These are phyloP conservation scores for Aspergillus texensis DNA, from an alignment of 2,329 filamentous ascomycete species.

Conservation along the genomic window DNA sequence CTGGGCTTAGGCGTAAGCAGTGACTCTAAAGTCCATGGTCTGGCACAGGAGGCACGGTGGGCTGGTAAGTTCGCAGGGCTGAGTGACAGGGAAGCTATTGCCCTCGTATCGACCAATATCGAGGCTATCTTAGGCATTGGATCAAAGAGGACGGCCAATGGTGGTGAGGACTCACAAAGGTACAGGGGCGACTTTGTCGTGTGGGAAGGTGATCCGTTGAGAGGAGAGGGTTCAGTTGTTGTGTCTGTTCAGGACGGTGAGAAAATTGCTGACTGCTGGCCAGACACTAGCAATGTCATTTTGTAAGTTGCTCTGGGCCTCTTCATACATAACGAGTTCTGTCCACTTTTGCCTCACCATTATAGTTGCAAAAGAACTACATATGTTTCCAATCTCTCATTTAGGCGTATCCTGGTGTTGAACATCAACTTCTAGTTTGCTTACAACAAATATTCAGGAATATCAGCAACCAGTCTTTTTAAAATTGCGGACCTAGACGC, in stretches of 20 bases:
- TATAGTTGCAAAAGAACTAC: too few species aligned
- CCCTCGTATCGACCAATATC: conserved; percentile 11
- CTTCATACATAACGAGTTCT: accelerated
- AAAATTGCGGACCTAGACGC: too few species aligned
- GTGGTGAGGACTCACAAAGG: background rate
- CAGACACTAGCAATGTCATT: background rate
- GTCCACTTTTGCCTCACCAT: too few species aligned
- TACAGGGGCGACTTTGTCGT: conserved; percentile 10
- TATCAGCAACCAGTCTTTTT: too few species aligned
- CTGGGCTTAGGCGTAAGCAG: conserved; percentile 42
- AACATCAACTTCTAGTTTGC: too few species aligned
- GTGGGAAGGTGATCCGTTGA: conserved; percentile 16
- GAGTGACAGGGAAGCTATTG: conserved; percentile 7
- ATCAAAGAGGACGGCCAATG: background rate
- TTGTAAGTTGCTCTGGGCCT: background rate
- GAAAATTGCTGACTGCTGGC: background rate
- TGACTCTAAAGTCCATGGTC: conserved; percentile 7
- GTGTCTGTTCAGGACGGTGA: background rate
- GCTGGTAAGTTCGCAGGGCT: conserved; percentile 10
- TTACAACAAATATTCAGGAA: too few species aligned
- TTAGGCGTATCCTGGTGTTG: too few species aligned
- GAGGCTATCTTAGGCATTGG: background rate
- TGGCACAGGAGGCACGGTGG: conserved; percentile 12
- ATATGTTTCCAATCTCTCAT: too few species aligned
- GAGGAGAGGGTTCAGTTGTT: conserved; percentile 11